Base-by-base conservation (phyloP, 768 basidiomycete genomes). In the Pleurotus ostreatus region DNA sequence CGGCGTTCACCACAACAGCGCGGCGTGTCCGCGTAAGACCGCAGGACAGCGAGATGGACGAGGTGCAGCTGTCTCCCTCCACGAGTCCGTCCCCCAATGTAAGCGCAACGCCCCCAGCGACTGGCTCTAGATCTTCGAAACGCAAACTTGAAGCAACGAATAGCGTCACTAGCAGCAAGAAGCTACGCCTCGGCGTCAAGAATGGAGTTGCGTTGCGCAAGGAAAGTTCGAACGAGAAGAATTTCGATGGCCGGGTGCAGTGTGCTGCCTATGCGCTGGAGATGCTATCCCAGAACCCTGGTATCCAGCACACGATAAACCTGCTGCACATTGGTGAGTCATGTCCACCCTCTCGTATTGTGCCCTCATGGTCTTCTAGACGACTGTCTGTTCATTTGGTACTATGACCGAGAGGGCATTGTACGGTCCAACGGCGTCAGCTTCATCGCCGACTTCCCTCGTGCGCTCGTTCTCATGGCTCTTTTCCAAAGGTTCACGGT, bases 391-490 rank as follows among this genome's bases (percentile, higher is more conserved):
- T 20, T 20, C 20, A 20, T 20, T 20, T 20, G 20, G 20, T 20
- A 20, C 20, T 20, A 20, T 20, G 20, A 20, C 20, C 20, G 20
- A 18, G 58, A 64, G 44, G 66, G 68, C 7, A 55, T 63, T 7
- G 59, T 71, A 23, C 61, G 62, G 54, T 63, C 65, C 5, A 37
- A 55, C 11, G 66, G 62, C n/a, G 60, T 70, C 12, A 61, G 61
- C 48, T 62, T 68, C 55, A 56, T 68, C 18, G 46, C 55, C 13
- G 59, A 68, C 30, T 62, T 65, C 34, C 68, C 67, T 22, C 58
- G 61, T 23, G 61, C 66, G 47, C 56, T 67, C 9, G 57, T 69
- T 23, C 63, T 69, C 13, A 61, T 69, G 25, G 37, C 67, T 40
- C 38, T 47, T 26, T 64, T 68, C 40, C 63, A 68, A 59, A 62